Evolutionary conservation across 306 rosid genomes (phyloP), one percentile per base, ranked within the genome.

Genomic region (Begonia peltatifolia): DNA sequence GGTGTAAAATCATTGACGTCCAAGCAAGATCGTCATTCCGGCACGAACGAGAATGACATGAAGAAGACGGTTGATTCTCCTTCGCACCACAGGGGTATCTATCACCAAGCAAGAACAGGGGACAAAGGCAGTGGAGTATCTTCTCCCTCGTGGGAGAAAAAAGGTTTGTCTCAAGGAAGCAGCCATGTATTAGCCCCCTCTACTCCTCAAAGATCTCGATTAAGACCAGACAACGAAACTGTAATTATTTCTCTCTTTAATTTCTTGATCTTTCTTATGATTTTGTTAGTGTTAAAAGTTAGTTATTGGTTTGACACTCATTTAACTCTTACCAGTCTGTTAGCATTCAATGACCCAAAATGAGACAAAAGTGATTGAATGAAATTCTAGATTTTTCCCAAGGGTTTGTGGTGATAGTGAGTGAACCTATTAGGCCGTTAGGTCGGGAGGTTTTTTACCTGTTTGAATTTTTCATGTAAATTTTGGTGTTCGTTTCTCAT

Each of bases 121-220:
- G 48, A 46, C 8, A 63, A 56, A 41, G 16, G 30, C 47, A 41
- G 2, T 10, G 51, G 59, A 47, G 62, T 52, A 22, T 63, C 68
- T 41, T 63, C 68, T 2, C 68, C 62, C 0, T 63, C 59, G 17
- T 44, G 56, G 46, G 68, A 63, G 18, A 49, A 42, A 55, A 63
- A 41, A 52, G 62, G 52, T 18, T 63, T 55, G 3, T 55, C 62
- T n/a, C 53, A 49, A 55, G 52, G 56, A 18, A 38, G 43, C 47
- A 42, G 35, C 52, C 61, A 55, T 55, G 68, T 44, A 13, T 14
- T 49, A 16, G 62, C 68, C 46, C 52, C 68, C 42, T 49, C 13
- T 25, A 56, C 68, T 63, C 68, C 62, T 11, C 61, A 56, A 42
- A 48, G 62, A 49, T 63, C 68, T 14, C 55, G 68, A 14, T 52